These are phyloP conservation scores for Colletotrichum sp. DNA, from an alignment of 2,329 filamentous ascomycete genomes.

Conservation along the genomic window DNA sequence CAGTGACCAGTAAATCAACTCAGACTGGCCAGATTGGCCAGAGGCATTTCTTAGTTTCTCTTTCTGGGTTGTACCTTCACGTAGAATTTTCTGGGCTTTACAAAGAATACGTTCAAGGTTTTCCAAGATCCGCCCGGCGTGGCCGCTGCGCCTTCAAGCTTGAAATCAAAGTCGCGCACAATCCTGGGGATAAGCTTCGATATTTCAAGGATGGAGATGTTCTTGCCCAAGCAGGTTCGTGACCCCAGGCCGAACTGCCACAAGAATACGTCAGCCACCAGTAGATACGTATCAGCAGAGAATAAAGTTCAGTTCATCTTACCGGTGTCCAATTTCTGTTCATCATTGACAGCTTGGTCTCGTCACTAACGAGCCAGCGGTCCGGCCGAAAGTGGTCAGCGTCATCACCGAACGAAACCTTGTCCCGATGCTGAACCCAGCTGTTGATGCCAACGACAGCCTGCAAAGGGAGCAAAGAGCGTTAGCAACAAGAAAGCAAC, in stretches of 20 bases:
- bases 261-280: background rate
- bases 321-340: constrained; percentile 22
- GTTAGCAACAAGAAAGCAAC: background rate
- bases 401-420: constrained; percentile 34
- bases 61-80: constrained; percentile 25
- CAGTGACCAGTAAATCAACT: no score
- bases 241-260: constrained; percentile 44
- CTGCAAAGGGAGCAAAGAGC: background rate
- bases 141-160: constrained; percentile 21
- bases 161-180: constrained; percentile 36
- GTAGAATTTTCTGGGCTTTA: constrained; percentile 44
- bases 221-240: constrained; percentile 47
- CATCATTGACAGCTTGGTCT: constrained; percentile 28
- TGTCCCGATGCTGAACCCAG: constrained; percentile 39
- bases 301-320: background rate
- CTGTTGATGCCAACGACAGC: constrained; percentile 39
- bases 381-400: constrained; percentile 42
- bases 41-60: background rate
- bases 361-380: constrained; percentile 39
- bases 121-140: constrained; percentile 28
- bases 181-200: constrained; percentile 44
- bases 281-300: constrained; percentile 20
- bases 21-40: background rate
- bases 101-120: constrained; percentile 45
- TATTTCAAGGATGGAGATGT: constrained; percentile 49